These are phyloP conservation scores for Colletotrichum spinosum DNA, from an alignment of 2,329 filamentous ascomycete genomes.

Conservation along the genomic window DNA sequence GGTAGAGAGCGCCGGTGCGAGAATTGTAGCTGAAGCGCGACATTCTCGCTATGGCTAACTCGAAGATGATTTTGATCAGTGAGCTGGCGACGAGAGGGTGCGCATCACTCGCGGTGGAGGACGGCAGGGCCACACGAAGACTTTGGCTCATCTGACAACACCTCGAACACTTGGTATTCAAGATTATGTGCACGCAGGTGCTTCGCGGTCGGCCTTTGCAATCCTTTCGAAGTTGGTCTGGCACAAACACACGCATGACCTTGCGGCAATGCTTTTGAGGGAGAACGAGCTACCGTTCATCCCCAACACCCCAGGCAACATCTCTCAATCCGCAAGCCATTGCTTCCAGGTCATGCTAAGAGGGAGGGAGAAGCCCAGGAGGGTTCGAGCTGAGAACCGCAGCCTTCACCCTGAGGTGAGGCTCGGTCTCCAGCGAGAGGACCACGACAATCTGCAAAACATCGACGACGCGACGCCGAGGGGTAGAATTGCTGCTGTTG, in stretches of 20 bases:
- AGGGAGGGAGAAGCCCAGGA: constrained; percentile 73
- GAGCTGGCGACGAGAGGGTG: constrained; percentile 56
- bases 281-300: constrained; percentile 77
- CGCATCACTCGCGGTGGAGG: constrained; percentile 33
- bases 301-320: constrained; percentile 79
- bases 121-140: not conserved
- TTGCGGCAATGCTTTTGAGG: constrained; percentile 80
- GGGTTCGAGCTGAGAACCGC: constrained; percentile 82
- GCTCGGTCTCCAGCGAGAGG: constrained; percentile 76
- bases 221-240: constrained; percentile 41
- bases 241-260: constrained; percentile 43
- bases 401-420: constrained; percentile 52
- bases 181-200: constrained; percentile 62
- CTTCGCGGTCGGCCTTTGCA: constrained; percentile 43
- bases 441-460: constrained; percentile 81
- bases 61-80: constrained; percentile 86
- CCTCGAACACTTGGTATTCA: constrained; percentile 64
- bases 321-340: constrained; percentile 68
- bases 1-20: constrained; percentile 83
- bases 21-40: constrained; percentile 92
- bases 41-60: constrained; percentile 94
- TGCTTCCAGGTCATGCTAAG: constrained; percentile 54
- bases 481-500: constrained; percentile 41
- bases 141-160: constrained; percentile 79
- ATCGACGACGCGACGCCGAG: constrained; percentile 56